Evolutionary conservation across 495 filamentous ascomycete species (phyloP).

Genomic region (Aspergillus homomorphus): DNA sequence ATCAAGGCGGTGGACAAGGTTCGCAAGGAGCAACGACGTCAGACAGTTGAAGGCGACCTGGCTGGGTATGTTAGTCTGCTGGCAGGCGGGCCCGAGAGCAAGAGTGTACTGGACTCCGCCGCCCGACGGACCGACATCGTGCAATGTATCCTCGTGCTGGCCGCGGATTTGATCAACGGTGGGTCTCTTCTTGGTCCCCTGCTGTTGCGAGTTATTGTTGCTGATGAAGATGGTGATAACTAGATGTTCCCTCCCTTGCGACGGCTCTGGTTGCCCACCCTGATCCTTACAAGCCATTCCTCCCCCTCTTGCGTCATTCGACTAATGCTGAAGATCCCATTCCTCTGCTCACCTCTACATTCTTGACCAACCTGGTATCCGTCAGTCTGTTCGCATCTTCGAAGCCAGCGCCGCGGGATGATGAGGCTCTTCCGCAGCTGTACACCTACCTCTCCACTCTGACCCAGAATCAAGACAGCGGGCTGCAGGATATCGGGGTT

Average conservation of each 20-base stretch:
- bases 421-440: conserved; percentile 80
- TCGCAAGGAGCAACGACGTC: conserved; percentile 78
- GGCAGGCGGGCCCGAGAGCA: conserved; percentile 64
- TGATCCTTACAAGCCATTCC: conserved; percentile 78
- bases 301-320: conserved; percentile 80
- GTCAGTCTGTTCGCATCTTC: conserved; percentile 56
- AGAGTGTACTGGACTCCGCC: conserved; percentile 78
- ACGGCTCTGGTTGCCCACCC: conserved; percentile 70
- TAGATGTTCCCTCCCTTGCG: conserved; percentile 76
- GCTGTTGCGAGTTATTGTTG: not conserved
- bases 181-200: conserved; percentile 5
- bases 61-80: conserved; percentile 75
- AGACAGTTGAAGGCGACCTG: conserved; percentile 75
- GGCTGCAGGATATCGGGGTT: conserved; percentile 92
- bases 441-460: conserved; percentile 80
- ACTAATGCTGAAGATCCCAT: conserved; percentile 80
- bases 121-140: conserved; percentile 80
- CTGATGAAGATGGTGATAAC: not conserved
- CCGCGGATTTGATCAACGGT: conserved; percentile 88
- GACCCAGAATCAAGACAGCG: conserved; percentile 77
- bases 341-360: conserved; percentile 83
- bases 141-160: conserved; percentile 89
- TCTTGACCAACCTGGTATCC: conserved; percentile 79
- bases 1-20: conserved; percentile 98
- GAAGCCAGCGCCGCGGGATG: conserved; percentile 54